These are phyloP conservation scores for Sphagnum contortum DNA, from an alignment of 225 moss, liverwort and hornwort species.

Conservation along the genomic window DNA sequence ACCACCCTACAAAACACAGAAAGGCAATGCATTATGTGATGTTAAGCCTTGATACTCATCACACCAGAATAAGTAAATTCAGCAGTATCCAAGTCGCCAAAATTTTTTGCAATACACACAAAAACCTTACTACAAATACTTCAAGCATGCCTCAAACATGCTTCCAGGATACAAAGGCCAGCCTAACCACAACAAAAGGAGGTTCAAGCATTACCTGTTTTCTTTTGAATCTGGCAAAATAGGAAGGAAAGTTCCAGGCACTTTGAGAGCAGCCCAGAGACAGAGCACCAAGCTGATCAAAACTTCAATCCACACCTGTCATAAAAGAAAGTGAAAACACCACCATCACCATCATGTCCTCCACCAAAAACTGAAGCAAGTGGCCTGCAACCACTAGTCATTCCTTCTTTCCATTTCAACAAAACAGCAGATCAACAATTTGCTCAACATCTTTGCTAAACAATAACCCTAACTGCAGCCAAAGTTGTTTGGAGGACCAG, in stretches of 20 bases:
- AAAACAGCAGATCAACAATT: too few species aligned
- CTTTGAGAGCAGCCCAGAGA: conserved; percentile 80
- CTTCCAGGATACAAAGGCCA: too few species aligned
- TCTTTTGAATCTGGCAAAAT: conserved; percentile 73
- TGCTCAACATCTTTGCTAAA: neutral
- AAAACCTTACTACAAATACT: too few species aligned
- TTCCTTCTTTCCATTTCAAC: too few species aligned
- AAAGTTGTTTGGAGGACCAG: neutral
- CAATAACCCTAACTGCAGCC: neutral
- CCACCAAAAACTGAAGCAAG: neutral
- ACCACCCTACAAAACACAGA: conserved; percentile 44
- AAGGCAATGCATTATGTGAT: neutral
- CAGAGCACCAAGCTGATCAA: conserved; percentile 61
- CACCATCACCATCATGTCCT: neutral
- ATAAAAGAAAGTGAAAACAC: neutral
- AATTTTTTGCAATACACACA: too few species aligned
- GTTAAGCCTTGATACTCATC: too few species aligned
- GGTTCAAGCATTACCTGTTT: conserved; percentile 39
- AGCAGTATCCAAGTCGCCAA: too few species aligned
- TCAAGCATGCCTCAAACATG: too few species aligned
- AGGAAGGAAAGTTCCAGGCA: conserved; percentile 73
- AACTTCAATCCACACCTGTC: conserved; percentile 61
- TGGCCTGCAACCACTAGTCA: too few species aligned
- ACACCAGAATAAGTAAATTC: too few species aligned
- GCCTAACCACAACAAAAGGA: too few species aligned